Evolutionary conservation across 192 early-diverging fungal genomes (phyloP).

Genomic region (Entophlyctis helioformis): DNA sequence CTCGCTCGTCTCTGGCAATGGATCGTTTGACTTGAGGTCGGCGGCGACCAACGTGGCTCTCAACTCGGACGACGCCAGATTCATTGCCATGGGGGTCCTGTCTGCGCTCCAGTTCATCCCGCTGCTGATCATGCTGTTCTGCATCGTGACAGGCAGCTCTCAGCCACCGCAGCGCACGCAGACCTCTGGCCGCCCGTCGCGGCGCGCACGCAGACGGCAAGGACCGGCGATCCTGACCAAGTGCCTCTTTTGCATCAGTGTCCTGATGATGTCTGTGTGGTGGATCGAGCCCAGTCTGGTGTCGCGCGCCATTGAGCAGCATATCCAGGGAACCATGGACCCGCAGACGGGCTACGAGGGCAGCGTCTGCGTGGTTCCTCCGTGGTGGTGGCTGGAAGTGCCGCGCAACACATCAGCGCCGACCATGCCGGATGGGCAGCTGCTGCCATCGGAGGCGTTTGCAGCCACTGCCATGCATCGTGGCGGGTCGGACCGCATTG

Average conservation of each 20-base stretch:
- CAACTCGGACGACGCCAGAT: no score
- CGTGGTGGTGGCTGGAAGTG: conserved; percentile 23
- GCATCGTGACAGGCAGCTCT: conserved; percentile 4
- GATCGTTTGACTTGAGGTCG: no score
- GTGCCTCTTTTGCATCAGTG: conserved; percentile 5
- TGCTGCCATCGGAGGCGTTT: background rate
- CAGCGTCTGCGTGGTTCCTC: conserved; percentile 17
- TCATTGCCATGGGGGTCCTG: no score
- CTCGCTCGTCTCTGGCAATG: no score
- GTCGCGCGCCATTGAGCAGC: conserved; percentile 4
- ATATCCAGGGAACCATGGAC: background rate
- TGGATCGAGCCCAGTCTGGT: conserved; percentile 15
- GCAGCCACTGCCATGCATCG: no score
- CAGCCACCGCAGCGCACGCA: conserved; percentile 1
- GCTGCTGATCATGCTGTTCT: conserved; percentile 1
- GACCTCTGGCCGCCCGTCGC: no score
- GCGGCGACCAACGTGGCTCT: no score
- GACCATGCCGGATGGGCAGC: background rate
- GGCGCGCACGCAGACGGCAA: conserved; percentile 1
- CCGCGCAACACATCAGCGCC: no score
- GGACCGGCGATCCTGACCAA: conserved; percentile 5
- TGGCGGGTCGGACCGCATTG: no score
- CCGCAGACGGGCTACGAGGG: background rate
- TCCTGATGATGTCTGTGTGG: conserved; percentile 1
- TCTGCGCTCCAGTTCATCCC: conserved; percentile 14